Evolutionary conservation across 371 early-diverging fungal species (phyloP), one percentile per base, ranked within the genome.

Genomic region (Apophysomyces ossiformis): DNA sequence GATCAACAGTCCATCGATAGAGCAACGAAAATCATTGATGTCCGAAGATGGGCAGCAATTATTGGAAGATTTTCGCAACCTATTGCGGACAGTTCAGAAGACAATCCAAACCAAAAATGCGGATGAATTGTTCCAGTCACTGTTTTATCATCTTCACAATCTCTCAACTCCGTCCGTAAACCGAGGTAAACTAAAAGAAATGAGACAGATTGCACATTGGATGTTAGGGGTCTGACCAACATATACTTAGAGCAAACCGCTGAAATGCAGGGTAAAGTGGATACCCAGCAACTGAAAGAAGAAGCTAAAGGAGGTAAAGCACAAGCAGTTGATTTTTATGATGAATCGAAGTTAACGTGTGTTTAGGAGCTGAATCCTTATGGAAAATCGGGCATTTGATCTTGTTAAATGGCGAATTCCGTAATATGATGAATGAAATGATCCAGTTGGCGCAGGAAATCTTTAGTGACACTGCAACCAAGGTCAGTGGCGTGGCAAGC

Each of bases 111-210:
- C 69, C 26, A 88, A 87, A 73, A 90, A 90, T 61, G 69, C 68
- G 47, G 84, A 88, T 41, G 88, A 88, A 58, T 66, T 85, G 16
- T 82, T 88, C 57, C 90, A 90, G 60, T 77, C 83, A 37, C 82
- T 88, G 58, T 73, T 86, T 54, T 85, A 85, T 68, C 88, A 89
- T 46, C 57, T 77, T 16, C 69, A 70, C 32, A 67, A 66, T 11
- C 61, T 75, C 61, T 66, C 69, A 35, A 62, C 61, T 4, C 65
- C 60, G n/a, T 12, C 70, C 9, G 43, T 73, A 7, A 32, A 21
- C 32, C 75, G 66, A 64, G 74, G 78, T 77, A 70, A 62, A 36
- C 7, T 4, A 16, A 35, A 36, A 18, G 11, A 37, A 35, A 39
- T 9, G 58, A 13, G 18, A 54, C 9, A 54, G 54, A 15, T 26